Conservation (phyloP, 108 stramenopile genomes). For the Pseudonitzschia multiseries region DNA sequence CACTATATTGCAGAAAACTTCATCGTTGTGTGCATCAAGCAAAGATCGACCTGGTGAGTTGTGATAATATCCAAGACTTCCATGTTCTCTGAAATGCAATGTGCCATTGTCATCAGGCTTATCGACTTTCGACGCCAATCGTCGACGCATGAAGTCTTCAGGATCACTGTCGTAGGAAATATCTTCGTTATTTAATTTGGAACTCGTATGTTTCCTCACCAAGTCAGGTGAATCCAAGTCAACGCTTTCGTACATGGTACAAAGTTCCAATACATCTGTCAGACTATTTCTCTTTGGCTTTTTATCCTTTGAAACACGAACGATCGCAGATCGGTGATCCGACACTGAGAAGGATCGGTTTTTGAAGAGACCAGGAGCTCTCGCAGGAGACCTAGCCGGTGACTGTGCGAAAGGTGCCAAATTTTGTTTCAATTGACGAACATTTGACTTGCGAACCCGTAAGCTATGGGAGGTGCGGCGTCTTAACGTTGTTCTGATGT, state of each 20-base stretch:
- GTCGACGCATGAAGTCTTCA: slow-evolving; percentile 40
- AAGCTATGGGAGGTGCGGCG: slow-evolving; percentile 35
- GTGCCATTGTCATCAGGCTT: neutral
- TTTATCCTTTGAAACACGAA: slow-evolving; percentile 17
- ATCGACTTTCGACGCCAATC: neutral
- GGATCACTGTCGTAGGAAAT: slow-evolving; percentile 53
- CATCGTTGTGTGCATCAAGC: slow-evolving; percentile 15
- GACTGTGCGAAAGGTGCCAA: slow-evolving; percentile 37
- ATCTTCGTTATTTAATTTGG: neutral
- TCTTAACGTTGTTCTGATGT: slow-evolving; percentile 19
- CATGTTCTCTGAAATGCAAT: neutral
- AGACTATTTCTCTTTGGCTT: neutral
- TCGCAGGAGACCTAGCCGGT: slow-evolving; percentile 7
- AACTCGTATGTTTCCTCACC: neutral
- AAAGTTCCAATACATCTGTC: slow-evolving; percentile 26
- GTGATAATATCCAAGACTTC: neutral
- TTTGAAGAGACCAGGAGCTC: slow-evolving; percentile 12
- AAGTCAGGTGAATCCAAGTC: slow-evolving; percentile 1
- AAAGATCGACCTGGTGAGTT: slow-evolving; percentile 5
- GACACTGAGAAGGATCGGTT: slow-evolving; percentile 31
- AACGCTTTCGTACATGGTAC: slow-evolving; percentile 26
- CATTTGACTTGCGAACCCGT: slow-evolving; percentile 20
- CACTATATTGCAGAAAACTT: slow-evolving; percentile 5
- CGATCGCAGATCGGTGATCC: slow-evolving; percentile 28
- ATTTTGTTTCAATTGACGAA: slow-evolving; percentile 31